phyloP scores from a whole-genome alignment of 2,329 filamentous ascomycete genomes.

The Apiospora sp. region DNA sequence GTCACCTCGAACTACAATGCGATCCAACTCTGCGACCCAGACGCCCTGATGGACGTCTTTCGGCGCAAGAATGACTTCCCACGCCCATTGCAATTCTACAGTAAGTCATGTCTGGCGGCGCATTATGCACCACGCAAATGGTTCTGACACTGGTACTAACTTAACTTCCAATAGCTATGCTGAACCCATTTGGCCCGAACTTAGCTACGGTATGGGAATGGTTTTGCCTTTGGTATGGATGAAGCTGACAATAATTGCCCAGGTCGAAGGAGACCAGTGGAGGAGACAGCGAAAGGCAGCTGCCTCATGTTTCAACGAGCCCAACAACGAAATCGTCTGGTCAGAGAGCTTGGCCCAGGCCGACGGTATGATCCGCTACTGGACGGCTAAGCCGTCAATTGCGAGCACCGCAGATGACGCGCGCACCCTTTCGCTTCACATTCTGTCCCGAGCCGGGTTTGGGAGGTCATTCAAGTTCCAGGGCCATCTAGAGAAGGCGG shows the following conservation, averaged over 20 bases:
- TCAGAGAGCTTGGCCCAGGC: slow-evolving; percentile 36
- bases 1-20: slow-evolving; percentile 31
- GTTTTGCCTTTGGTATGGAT: no score
- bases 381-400: slow-evolving; percentile 34
- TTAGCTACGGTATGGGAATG: no score
- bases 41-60: slow-evolving; percentile 26
- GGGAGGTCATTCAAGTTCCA: slow-evolving; percentile 42
- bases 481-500: slow-evolving; percentile 35
- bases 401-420: slow-evolving; percentile 36
- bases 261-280: slow-evolving; percentile 31
- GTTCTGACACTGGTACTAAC: no score
- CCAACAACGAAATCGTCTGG: slow-evolving; percentile 41
- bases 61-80: slow-evolving; percentile 32
- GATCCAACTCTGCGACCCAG: slow-evolving; percentile 30
- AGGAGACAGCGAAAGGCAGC: slow-evolving; percentile 38
- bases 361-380: slow-evolving; percentile 40
- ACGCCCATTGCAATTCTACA: slow-evolving; percentile 10
- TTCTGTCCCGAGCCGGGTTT: slow-evolving; percentile 41
- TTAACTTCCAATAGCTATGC: no score
- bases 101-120: no score
- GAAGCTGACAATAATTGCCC: no score
- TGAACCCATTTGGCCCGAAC: no score
- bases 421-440: slow-evolving; percentile 39
- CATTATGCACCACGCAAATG: no score
- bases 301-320: slow-evolving; percentile 40